Base-by-base conservation (phyloP, 108 stramenopile genomes). In the Skeletonema tropicum region DNA sequence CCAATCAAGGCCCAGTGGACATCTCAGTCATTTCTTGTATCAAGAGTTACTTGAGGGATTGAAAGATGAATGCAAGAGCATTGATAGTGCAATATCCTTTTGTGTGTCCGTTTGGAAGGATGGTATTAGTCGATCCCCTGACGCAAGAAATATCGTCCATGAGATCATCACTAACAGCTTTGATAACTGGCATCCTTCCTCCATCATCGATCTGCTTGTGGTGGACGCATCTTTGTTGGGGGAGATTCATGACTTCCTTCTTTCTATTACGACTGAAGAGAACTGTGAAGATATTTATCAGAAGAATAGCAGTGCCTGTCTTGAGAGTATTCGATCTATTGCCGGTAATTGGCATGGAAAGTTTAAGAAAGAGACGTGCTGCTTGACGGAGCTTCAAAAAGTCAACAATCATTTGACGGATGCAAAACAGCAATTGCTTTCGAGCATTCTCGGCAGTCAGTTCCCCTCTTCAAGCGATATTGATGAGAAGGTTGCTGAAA, bases 1-100 rank as follows among this genome's bases (percentile, higher is more conserved):
- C 6, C 30, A 9, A 19, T 33, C 17, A 33, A 17, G 41, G 13
- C 26, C 60, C 17, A 32, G 19, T 21, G 61, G 25, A 33, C 30
- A 31, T 41, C 60, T 72, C 14, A 48, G 45, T 23, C 21, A 29
- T 17, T 72, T 39, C 32, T 52, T 72, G 30, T 17, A 30, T 32
- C 42, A 9, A 11, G 61, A 72, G n/a, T 26, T 72, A 14, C 30
- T 62, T 11, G 12, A 2, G 5, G 57, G 61, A 19, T 46, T 72
- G 21, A 61, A 14, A n/a, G 6, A 29, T 32, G 29, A 49, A 35
- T 62, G 61, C 30, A 19, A 45, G 6, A 30, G 62, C 42, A 63
- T 72, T 46, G 71, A 36, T 11, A 25, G 46, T 48, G 71, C 71
- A 11, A 60, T 72, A 14, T 39, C n/a, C 12, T 49, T 48, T 9